Percentiles rank a stretch among this genome's conserved stretches.
Conservation (phyloP, 805 yeast genomes). For the Metschnikowia hibisci region DNA sequence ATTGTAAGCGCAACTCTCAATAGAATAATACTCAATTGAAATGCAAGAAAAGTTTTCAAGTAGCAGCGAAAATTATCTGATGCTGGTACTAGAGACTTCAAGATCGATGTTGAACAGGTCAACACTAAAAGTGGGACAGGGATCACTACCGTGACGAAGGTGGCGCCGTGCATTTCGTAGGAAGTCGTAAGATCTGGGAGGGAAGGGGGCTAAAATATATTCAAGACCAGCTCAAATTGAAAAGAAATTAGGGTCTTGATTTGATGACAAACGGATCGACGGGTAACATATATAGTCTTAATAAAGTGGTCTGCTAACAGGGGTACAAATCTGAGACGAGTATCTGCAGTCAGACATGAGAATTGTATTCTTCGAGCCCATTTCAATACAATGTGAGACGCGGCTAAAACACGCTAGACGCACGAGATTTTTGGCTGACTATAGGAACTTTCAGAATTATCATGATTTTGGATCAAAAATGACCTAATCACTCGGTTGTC, state of each 20-base stretch:
- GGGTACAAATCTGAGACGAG: slow-evolving; percentile 6
- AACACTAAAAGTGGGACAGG: slow-evolving; percentile 2
- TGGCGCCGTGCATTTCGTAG: slow-evolving; percentile 5
- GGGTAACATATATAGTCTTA: neutral
- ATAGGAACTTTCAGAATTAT: too few relatives aligned
- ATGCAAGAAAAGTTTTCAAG: slow-evolving; percentile 3
- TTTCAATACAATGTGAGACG: neutral
- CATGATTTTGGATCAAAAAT: neutral
- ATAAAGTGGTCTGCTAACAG: slow-evolving; percentile 1
- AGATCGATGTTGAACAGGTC: neutral
- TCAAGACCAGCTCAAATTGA: neutral
- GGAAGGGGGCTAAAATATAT: neutral
- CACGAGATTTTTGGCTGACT: too few relatives aligned
- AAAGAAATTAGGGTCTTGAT: neutral
- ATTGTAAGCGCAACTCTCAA: slow-evolving; percentile 6
- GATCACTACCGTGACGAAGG: slow-evolving; percentile 4
- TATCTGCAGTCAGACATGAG: slow-evolving; percentile 2
- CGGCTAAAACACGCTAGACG: neutral
- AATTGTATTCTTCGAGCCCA: neutral
- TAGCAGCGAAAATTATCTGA: neutral
- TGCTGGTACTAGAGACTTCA: neutral
- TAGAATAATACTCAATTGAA: slow-evolving; percentile 6
- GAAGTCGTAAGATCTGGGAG: neutral
- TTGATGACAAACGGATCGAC: neutral
- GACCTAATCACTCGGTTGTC: too few relatives aligned